A percentile compares a stretch with the other conserved stretches of the same genome.
These are phyloP conservation scores for Fraxinus albicans DNA, from an alignment of 305 asterid species.

Conservation along the genomic window DNA sequence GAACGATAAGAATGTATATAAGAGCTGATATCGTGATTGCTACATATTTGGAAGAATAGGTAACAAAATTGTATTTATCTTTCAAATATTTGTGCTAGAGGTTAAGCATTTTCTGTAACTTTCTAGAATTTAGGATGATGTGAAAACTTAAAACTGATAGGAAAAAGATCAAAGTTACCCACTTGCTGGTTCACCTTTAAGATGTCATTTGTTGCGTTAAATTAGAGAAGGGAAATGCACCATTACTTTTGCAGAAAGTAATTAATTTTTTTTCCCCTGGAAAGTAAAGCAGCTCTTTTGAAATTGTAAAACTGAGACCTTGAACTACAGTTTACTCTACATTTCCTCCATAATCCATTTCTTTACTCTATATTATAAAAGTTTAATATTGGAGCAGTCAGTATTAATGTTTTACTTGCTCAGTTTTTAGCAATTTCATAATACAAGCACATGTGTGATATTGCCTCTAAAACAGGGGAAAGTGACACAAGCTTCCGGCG, in stretches of 20 bases:
- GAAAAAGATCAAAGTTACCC: neutral
- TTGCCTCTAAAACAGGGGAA: slow-evolving; percentile 47
- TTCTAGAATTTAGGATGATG: neutral
- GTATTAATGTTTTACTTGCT: neutral
- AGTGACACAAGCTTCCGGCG: slow-evolving; percentile 32
- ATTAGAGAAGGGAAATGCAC: neutral
- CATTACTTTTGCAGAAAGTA: neutral
- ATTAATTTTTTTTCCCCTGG: neutral
- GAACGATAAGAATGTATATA: neutral
- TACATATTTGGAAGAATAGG: neutral
- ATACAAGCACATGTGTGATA: slow-evolving; percentile 10
- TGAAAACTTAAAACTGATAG: neutral
- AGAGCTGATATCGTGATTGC: slow-evolving; percentile 10
- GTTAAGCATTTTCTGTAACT: slow-evolving; percentile 5
- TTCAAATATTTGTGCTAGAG: neutral
- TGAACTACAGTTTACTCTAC: neutral
- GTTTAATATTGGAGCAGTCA: neutral
- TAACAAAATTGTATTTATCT: neutral
- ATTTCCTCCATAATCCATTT: neutral
- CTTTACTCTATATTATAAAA: neutral
- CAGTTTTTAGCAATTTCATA: slow-evolving; percentile 3
- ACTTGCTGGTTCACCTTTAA: neutral
- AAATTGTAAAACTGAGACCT: slow-evolving; percentile 4
- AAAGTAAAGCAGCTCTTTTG: neutral
- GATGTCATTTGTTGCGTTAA: neutral